These are phyloP conservation scores for Tuber brumale DNA, from an alignment of 495 filamentous ascomycete species.

Conservation along the genomic window DNA sequence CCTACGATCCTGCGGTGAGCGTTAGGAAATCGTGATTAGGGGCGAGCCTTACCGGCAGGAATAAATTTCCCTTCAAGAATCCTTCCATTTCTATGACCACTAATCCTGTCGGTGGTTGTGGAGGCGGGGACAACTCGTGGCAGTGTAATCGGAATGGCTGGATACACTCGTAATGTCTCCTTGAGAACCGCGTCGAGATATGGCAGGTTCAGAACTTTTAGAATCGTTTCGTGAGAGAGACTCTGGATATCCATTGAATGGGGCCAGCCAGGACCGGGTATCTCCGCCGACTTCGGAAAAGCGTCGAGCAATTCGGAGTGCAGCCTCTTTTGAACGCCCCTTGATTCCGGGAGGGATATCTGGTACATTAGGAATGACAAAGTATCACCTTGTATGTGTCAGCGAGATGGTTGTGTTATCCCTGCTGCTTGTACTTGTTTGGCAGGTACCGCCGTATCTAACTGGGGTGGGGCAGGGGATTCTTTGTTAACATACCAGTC, in stretches of 20 bases:
- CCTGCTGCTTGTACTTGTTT: background rate
- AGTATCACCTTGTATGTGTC: conserved; percentile 11
- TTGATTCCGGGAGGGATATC: conserved; percentile 3
- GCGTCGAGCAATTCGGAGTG: conserved; percentile 8
- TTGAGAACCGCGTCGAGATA: conserved; percentile 22
- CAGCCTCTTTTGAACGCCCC: background rate
- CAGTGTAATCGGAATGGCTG: conserved; percentile 37
- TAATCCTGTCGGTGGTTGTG: background rate
- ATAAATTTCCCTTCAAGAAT: conserved; percentile 19
- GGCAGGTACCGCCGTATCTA: background rate
- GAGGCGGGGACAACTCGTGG: conserved; percentile 39
- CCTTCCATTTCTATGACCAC: conserved; percentile 18
- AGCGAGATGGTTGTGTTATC: background rate
- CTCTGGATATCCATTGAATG: background rate
- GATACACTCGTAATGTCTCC: conserved; percentile 16
- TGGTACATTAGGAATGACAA: conserved; percentile 18
- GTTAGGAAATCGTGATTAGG: background rate
- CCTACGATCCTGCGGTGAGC: background rate
- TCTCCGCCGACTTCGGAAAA: background rate
- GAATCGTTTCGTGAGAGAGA: background rate
- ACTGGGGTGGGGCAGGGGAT: background rate
- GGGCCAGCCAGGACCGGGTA: background rate
- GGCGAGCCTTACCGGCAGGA: background rate
- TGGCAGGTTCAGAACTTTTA: background rate
- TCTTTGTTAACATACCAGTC: background rate